Base-by-base conservation (phyloP, 2,329 filamentous ascomycete genomes). In the Pyrenophora seminiperda region DNA sequence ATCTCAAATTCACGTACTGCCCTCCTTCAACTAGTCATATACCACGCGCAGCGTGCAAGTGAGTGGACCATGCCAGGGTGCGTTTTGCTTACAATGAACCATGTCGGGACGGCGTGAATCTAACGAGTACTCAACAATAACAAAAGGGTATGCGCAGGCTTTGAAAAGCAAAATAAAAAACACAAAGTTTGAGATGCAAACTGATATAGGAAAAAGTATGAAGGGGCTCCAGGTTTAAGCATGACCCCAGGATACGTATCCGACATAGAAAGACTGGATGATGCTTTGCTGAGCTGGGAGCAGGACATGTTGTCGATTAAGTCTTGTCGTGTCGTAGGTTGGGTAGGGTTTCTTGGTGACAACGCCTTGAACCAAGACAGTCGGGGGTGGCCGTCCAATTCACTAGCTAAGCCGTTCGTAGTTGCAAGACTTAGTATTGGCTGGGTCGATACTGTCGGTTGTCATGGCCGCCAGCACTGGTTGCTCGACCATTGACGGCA, bases 401-500 rank as follows among this genome's bases (percentile, higher is more conserved):
- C 20, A 32, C 13, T 20, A 19, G 13, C 40, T n/a, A 31, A 29
- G 18, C 18, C 11, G 14, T 22, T 33, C 17, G 22, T 18, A 13
- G 31, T 43, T 22, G 17, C 29, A 22, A 14, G 13, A 3, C 18
- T 13, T 50, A 67, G 27, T 62, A 64, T 27, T 56, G 62, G 20
- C 53, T 53, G 22, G 56, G 57, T 6, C 58, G 66, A 39, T 65
- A 58, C 15, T 62, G 59, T 29, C 67, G 66, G 47, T 61, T 60
- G 15, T 70, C 63, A 31, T 55, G 65, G 44, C 48, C 49, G 18
- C 65, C 67, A 18, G 69, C 67, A 41, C 69, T 72, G 38, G 58
- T 56, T 19, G 69, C 68, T n/a, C 70, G 66, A n/a, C 68, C 70
- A 38, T 66, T 70, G 13, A 60, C 44, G 10, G 56, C 51, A 6